Evolutionary conservation across 2,329 filamentous ascomycete species (phyloP), one percentile per base, ranked within the genome.

Genomic region (Nothophaeocryptopus gaeumannii): DNA sequence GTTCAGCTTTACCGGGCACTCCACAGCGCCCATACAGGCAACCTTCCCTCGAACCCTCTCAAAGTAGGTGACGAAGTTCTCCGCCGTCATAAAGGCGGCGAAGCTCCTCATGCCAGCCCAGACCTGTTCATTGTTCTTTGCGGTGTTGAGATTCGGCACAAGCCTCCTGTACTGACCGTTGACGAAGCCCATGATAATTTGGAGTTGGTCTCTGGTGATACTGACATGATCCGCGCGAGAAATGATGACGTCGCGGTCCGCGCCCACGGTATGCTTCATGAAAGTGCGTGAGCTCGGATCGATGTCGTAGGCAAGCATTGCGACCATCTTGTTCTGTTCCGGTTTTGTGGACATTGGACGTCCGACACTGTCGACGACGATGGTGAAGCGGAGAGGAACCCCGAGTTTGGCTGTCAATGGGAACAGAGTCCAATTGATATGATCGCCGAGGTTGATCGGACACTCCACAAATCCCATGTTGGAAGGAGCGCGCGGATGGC

Each of bases 1-100:
- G 20, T 26, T 7, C 20, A 26, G 20, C 20, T 26, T 26, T 3
- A 26, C 20, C 20, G 20, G 20, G 20, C 20, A 26, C 20, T 26
- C 20, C 20, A 26, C 20, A 26, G 20, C 20, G 20, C 7, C 20
- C 20, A 26, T 26, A 26, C 20, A 3, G 20, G 20, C 20, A 3
- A 26, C 20, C 3, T 26, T 26, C 7, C 20, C 20, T 26, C 20
- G 20, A 26, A 26, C 20, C 20, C 4, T 31, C 35, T 46, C 36
- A 30, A 46, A 46, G 35, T 32, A 39, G n/a, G 36, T 35, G n/a
- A 37, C 14, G 29, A 46, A 46, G 35, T 39, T 33, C 30, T 39
- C 44, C 29, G 20, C 29, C 16, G 44, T 46, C 11, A 37, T 37
- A 13, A 39, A 39, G 35, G 36, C 36, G 8, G 16, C 14, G 3